Base-by-base conservation (phyloP, 1,284 basidiomycete species). In the Pisolithus thermaeus region DNA sequence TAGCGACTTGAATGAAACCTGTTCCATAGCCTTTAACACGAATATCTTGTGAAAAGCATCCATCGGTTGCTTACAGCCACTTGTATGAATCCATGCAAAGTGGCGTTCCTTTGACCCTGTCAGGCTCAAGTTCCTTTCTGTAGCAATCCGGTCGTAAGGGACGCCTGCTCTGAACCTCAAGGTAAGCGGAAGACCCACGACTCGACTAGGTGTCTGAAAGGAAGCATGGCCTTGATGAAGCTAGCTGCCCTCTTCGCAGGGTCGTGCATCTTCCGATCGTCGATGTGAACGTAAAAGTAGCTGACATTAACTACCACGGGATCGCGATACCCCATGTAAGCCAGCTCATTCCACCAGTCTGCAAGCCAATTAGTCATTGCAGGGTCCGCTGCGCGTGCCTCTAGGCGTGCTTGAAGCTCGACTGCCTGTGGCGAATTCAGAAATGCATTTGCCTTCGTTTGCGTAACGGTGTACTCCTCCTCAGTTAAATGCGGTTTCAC, bases 301-400 rank as follows among this genome's bases (percentile, higher is more conserved):
- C 87, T 92, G 62, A 97, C 93, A 62, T 87, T 92, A 22, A 96
- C 92, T 25, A 97, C 87, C 36, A 97, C 90, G 5, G 95, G 87
- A 60, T 97, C 92, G 45, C 91, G 79, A 62, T 90, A 90, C 4
- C 73, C 84, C 84, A 90, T 87, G 65, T 90, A 91, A 23, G 94
- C 95, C 8, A 71, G 80, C 40, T 97, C 92, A 70, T 98, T 97
- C 96, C 96, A 99, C 96, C 96, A 99, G 52, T 97, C 92, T 50
- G 80, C 79, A 32, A 99, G 78, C 96, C 96, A 99, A 73, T 79
- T 95, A 59, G 81, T 81, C 47, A 72, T 70, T 14, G 67, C 67
- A 0, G 79, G 75, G n/a, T 80, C 76, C 0, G 74, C 70, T 0
- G 92, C 91, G 4, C 94, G 81, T 27, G 79, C 76, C 63, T 92